These are phyloP conservation scores for Comarum palustre DNA, from an alignment of 306 rosid genomes.

Conservation along the genomic window DNA sequence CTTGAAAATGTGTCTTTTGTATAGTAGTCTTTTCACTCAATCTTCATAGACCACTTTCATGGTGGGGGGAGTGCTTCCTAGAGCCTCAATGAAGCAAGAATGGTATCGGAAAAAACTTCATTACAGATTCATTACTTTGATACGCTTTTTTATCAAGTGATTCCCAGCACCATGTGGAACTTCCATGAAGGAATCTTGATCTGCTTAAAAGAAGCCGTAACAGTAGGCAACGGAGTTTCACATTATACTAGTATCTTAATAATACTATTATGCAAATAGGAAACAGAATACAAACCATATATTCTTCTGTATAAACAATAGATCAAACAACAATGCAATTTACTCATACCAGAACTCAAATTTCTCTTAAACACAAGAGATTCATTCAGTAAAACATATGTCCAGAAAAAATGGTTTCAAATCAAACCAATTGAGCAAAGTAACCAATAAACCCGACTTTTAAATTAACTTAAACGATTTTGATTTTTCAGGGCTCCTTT, in stretches of 20 bases:
- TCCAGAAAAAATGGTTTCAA: conserved; percentile 57
- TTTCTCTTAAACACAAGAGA: conserved; percentile 46
- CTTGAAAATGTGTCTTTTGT: background rate
- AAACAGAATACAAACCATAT: conserved; percentile 3
- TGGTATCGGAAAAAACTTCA: background rate
- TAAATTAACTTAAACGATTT: conserved; percentile 35
- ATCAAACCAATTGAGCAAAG: conserved; percentile 45
- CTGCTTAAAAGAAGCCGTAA: background rate
- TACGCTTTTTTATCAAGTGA: background rate
- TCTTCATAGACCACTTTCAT: background rate
- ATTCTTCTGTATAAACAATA: conserved; percentile 5
- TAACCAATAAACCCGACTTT: conserved; percentile 44
- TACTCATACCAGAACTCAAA: conserved; percentile 26
- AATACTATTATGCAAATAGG: background rate
- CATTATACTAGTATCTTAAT: background rate
- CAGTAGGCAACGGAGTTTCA: too few species aligned
- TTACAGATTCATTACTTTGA: background rate
- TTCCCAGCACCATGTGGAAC: background rate
- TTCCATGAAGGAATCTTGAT: background rate
- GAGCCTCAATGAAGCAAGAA: background rate
- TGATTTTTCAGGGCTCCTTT: conserved; percentile 10
- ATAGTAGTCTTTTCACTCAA: background rate
- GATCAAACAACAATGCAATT: conserved; percentile 26
- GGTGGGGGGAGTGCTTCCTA: background rate
- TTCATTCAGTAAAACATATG: conserved; percentile 55